Percentiles rank a stretch among this genome's conserved stretches.
These are phyloP conservation scores for Mycena vitilis DNA, from an alignment of 768 basidiomycete genomes.

Conservation along the genomic window DNA sequence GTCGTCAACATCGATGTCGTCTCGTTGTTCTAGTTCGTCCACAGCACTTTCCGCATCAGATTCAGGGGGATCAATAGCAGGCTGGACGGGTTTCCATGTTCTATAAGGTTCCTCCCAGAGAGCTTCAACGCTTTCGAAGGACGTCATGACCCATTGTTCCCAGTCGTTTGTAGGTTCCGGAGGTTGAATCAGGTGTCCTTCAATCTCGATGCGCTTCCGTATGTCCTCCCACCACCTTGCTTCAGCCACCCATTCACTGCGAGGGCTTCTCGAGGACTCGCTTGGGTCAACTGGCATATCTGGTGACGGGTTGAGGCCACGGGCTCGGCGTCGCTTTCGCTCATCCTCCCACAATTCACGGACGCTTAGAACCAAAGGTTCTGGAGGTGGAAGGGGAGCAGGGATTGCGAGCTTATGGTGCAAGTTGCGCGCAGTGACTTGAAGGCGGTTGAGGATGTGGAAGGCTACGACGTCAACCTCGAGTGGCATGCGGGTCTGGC, in stretches of 20 bases:
- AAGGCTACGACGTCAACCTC: conserved; percentile 88
- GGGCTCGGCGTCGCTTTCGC: conserved; percentile 72
- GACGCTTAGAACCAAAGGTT: conserved; percentile 88
- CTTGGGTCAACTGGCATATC: conserved; percentile 78
- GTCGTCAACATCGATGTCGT: conserved; percentile 62
- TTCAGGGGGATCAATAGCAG: conserved; percentile 35
- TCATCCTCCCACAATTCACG: conserved; percentile 98
- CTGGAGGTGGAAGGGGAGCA: conserved; percentile 59
- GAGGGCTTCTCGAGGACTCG: conserved; percentile 66
- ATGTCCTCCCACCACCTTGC: conserved; percentile 83
- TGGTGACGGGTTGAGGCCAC: conserved; percentile 79
- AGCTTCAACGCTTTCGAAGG: conserved; percentile 90
- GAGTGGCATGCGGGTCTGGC: conserved; percentile 74
- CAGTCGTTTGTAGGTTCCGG: conserved; percentile 52
- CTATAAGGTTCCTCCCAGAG: conserved; percentile 79
- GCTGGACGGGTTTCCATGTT: conserved; percentile 62
- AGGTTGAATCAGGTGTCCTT: conserved; percentile 40
- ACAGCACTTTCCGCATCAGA: conserved; percentile 31
- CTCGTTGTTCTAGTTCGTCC: conserved; percentile 32
- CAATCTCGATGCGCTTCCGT: conserved; percentile 65
- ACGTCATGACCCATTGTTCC: conserved; percentile 85
- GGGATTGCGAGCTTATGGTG: conserved; percentile 79
- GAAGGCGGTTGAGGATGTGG: conserved; percentile 87
- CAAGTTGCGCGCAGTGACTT: conserved; percentile 69
- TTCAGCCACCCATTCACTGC: conserved; percentile 78